phyloP scores from a whole-genome alignment of 2,329 filamentous ascomycete species.

The Fusarium annulatum region DNA sequence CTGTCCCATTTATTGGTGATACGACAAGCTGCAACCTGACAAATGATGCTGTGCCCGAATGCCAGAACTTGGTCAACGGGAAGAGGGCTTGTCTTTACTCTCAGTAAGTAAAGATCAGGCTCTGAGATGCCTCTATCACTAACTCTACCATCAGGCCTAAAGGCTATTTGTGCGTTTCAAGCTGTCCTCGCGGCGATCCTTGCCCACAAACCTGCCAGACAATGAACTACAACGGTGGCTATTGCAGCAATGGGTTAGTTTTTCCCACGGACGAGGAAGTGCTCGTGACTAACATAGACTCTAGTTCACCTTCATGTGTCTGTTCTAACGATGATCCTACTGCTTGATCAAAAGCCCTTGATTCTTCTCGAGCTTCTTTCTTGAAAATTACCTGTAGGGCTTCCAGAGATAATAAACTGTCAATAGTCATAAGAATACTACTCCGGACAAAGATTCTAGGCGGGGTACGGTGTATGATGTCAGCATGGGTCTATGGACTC shows the following conservation, averaged over 20 bases:
- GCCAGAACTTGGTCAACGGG: background rate
- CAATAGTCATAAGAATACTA: background rate
- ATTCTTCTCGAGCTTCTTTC: background rate
- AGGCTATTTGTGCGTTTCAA: background rate
- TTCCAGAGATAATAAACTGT: too few relatives aligned
- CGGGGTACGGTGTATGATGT: too few relatives aligned
- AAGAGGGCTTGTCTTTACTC: background rate
- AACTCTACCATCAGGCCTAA: fast-evolving
- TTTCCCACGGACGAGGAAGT: too few relatives aligned
- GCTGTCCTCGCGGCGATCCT: too few relatives aligned
- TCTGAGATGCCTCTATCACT: background rate
- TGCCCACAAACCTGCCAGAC: background rate
- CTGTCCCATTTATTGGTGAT: background rate
- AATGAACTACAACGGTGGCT: background rate
- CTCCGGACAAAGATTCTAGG: too few relatives aligned
- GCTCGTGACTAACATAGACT: background rate
- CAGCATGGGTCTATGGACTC: background rate
- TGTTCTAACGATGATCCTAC: background rate
- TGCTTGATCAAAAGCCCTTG: background rate
- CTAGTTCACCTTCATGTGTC: fast-evolving
- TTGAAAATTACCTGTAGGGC: background rate
- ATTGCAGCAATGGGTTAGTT: background rate
- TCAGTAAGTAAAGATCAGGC: background rate
- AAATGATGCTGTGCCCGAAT: background rate
- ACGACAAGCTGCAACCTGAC: background rate